phyloP scores from a whole-genome alignment of 2,329 filamentous ascomycete genomes.

The Penicillium griseofulvum region DNA sequence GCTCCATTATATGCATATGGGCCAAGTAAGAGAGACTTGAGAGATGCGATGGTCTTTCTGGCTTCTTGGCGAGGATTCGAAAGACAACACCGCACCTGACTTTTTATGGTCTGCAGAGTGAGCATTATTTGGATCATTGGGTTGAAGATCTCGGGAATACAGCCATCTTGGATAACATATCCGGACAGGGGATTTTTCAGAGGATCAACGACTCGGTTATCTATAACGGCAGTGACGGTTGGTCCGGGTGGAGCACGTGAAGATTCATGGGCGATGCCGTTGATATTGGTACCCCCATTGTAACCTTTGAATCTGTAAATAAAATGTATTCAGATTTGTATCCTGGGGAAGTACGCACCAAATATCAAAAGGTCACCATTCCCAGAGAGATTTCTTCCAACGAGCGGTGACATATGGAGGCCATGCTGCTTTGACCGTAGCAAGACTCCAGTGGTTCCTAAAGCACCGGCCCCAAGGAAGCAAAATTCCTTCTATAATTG shows the following conservation, averaged over 20 bases:
- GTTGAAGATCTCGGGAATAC: constrained; percentile 14
- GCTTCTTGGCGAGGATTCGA: background rate
- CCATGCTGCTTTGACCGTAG: constrained; percentile 60
- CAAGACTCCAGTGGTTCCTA: constrained; percentile 66
- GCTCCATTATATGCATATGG: constrained; percentile 58
- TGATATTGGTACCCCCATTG: constrained; percentile 28
- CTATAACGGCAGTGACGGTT: constrained; percentile 18
- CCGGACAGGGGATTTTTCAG: constrained; percentile 6
- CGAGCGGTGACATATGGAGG: constrained; percentile 55
- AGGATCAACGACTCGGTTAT: constrained; percentile 4
- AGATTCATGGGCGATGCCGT: constrained; percentile 2
- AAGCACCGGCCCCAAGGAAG: constrained; percentile 63
- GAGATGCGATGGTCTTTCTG: background rate
- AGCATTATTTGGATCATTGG: constrained; percentile 13
- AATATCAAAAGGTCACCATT: constrained; percentile 12
- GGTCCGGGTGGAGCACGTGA: constrained; percentile 5
- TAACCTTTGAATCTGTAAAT: constrained; percentile 31
- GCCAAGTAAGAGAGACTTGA: constrained; percentile 56
- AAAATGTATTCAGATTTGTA: background rate
- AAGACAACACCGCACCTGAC: background rate
- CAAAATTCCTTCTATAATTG: constrained; percentile 53
- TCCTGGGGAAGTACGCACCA: background rate
- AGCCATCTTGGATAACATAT: constrained; percentile 20
- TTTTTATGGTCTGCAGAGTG: constrained; percentile 5
- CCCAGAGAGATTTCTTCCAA: constrained; percentile 43